These are phyloP conservation scores for Leccinum subgranulosum DNA, from an alignment of 768 basidiomycete genomes.

Conservation along the genomic window DNA sequence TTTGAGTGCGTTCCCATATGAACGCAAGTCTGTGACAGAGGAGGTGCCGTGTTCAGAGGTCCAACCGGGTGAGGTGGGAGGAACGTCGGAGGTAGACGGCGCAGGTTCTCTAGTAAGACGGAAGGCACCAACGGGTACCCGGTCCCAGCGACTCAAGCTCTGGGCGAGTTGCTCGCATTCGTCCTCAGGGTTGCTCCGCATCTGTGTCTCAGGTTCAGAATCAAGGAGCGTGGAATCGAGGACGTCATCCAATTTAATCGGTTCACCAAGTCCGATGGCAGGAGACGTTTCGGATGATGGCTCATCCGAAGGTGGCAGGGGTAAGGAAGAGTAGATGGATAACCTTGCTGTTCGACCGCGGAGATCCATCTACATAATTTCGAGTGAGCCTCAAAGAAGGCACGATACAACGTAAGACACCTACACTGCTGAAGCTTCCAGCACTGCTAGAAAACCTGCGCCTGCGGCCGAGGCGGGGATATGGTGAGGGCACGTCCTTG, in stretches of 20 bases:
- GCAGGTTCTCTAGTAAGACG: conserved; percentile 51
- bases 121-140: conserved; percentile 70
- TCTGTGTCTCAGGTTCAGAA: conserved; percentile 43
- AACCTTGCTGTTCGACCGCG: conserved; percentile 33
- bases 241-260: conserved; percentile 67
- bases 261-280: conserved; percentile 43
- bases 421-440: conserved; percentile 36
- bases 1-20: conserved; percentile 45
- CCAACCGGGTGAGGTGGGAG: conserved; percentile 28
- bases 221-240: conserved; percentile 72
- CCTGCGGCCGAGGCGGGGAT: conserved; percentile 20
- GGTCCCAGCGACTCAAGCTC: conserved; percentile 68
- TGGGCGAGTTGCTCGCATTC: conserved; percentile 42
- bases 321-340: conserved; percentile 32
- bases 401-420: conserved; percentile 17
- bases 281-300: conserved; percentile 32
- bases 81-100: conserved; percentile 24
- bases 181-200: conserved; percentile 29
- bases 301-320: conserved; percentile 35
- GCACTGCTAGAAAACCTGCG: conserved; percentile 29
- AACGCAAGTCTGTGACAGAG: conserved; percentile 16
- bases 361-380: conserved; percentile 24
- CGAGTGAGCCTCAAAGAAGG: conserved; percentile 6
- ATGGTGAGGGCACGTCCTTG: conserved; percentile 34
- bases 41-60: conserved; percentile 24